Base-by-base conservation (phyloP, 2,329 filamentous ascomycete species). In the Blastomyces silverae region DNA sequence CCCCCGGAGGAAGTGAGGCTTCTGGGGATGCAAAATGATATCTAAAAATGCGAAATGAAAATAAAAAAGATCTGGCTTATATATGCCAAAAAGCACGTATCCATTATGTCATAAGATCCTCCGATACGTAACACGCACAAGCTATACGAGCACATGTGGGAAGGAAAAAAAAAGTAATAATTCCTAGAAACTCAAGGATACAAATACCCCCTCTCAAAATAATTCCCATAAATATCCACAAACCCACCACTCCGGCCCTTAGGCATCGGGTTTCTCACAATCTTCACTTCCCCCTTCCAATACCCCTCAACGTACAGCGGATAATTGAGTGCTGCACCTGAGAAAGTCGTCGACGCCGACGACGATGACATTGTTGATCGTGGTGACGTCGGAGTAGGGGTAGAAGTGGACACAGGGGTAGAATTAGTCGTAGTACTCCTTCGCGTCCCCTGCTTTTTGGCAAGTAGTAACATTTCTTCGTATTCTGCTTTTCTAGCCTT, bases 271-370 rank as follows among this genome's bases (percentile, higher is more conserved):
- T 79, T 79, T 46, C 84, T 76, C n/a, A 87, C 75, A 39, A 87
- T 79, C 63, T 83, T 83, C 31, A 87, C 80, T 44, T 84, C 78
- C 6, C 85, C 85, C 39, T 82, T 79, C 85, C 85, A 87, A 67
- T 84, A 80, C 0, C 85, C 85, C 64, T 85, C 82, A 0, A 85
- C 79, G 67, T 76, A 77, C n/a, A 73, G 15, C 17, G 57, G 39
- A 44, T 48, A 22, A n/a, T 46, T 25, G 13, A 42, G 39, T 46
- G 42, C 31, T 34, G 37, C 8, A 37, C 22, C 25, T 25, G 57
- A 37, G 5, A 22, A 25, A 8, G 56, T 44, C 37, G 56, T 13
- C n/a, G 56, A 44, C 10, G 37, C 15, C 13, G 56, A 58, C 20
- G 13, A 34, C 11, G 55, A 39, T 22, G 57, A 34, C 7, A 58